Base-by-base conservation (phyloP, 2,329 filamentous ascomycete species). In the Microcera coccophila region DNA sequence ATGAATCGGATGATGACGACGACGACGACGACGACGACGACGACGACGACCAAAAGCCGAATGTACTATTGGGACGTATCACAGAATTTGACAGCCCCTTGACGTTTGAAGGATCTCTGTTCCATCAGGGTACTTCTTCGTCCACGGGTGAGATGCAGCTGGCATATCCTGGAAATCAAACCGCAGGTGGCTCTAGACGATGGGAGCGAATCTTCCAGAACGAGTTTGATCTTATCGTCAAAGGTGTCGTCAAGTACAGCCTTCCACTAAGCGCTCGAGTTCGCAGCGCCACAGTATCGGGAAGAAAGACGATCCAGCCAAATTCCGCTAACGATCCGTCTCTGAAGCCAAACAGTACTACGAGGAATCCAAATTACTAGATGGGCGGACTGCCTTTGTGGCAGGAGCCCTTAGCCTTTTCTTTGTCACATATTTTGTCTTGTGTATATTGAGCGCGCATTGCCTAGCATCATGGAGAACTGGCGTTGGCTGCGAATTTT, bases 151-250 rank as follows among this genome's bases (percentile, higher is more conserved):
- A 93, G 59, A 80, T 98, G 52, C 85, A 91, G 29, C 77, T 98
- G 3, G 70, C 75, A 19, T 82, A 85, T 42, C 93, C 93, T 0
- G 90, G 91, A 4, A 98, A 97, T 64, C 83, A 83, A 55, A 97
- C 93, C 0, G 83, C 89, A 33, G 86, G 87, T 31, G 93, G 91
- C 8, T 84, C 84, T 2, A 82, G 86, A 59, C 81, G 90, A 11
- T 98, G 93, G 93, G 89, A 95, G 62, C 79, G 82, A 46, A 90
- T 97, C 36, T 74, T 96, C 38, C 81, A 94, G 52, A 87, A 96
- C 63, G 87, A 91, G 34, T 98, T 97, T 55, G 89, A 96, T 54
- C 76, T 98, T 37, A 91, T 97, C 47, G 79, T 98, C 32, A 84
- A 93, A 55, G 93, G 93, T 17, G 86, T 93, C 12, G 74, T 98